Evolutionary conservation across 495 filamentous ascomycete genomes (phyloP), one percentile per base, ranked within the genome.

Genomic region (Massariosphaeria phaeospora): DNA sequence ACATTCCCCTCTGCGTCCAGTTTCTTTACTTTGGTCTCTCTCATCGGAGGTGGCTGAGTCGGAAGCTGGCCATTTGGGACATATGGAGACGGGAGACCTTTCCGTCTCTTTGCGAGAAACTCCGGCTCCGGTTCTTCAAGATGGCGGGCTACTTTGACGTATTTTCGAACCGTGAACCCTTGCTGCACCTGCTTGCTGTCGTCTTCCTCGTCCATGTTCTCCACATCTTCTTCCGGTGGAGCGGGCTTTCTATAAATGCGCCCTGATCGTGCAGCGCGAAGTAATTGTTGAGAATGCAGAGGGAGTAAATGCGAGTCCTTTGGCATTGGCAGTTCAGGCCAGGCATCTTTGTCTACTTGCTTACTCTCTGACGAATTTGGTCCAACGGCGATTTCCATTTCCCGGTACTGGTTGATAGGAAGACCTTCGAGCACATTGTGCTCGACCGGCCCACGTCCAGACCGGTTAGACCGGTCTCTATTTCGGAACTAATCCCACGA

Each of bases 401-500:
- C 80, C 52, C 84, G 80, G 89, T 91, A 98, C 76, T 94, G 88
- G 52, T 91, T 85, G 41, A 98, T 83, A 17, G 93, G 93, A 5
- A 98, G 76, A 38, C 93, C 90, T 70, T 97, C 91, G 57, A 95
- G 93, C 62, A 96, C 83, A 75, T 98, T 94, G 67, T 96, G 89
- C 63, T 97, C 93, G 38, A 86, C 80, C 66, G 85, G 84, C 48
- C 76, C 78, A 31, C 80, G 73, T 21, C 87, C 83, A 40, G 84
- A 84, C 63, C 86, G 79, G 48, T 83, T 83, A 58, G 67, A 65
- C 13, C 68, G 63, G 85, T 82, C 55, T 81, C 86, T 64, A 77
- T 79, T 56, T 75, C 82, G 65, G 74, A 81, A 57, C 82, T 81
- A 51, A 40, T 35, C 18, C 33, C 25, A 44, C 36, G 31, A 36